phyloP scores from a whole-genome alignment of 176 grass and related monocot species.

The Cenchrus purpureus region DNA sequence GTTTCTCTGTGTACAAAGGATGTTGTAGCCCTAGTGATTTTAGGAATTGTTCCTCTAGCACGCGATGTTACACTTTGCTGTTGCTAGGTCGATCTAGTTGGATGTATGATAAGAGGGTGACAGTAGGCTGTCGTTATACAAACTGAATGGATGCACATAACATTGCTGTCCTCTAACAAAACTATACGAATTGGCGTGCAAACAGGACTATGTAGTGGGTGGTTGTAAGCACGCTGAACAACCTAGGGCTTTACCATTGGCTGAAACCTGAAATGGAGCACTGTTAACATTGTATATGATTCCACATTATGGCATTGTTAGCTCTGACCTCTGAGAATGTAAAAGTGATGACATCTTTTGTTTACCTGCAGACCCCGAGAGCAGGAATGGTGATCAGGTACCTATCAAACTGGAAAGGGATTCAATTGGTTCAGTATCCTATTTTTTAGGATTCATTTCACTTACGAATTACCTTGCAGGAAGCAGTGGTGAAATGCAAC shows the following conservation, averaged over 20 bases:
- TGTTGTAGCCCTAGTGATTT: slow-evolving; percentile 7
- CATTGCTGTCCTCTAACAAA: slow-evolving; percentile 22
- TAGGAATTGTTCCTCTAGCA: neutral
- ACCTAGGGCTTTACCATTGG: neutral
- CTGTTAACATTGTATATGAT: neutral
- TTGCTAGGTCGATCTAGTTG: neutral
- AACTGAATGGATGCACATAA: neutral
- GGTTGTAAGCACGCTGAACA: neutral
- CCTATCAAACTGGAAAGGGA: slow-evolving; percentile 5
- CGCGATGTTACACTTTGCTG: neutral
- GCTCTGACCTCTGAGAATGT: too few species aligned
- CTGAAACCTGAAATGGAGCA: neutral
- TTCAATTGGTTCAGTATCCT: neutral
- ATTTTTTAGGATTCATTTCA: slow-evolving; percentile 20
- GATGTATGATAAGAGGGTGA: neutral
- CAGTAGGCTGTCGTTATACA: neutral
- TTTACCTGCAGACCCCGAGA: slow-evolving; percentile 63
- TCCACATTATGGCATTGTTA: neutral
- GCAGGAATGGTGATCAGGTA: slow-evolving; percentile 64
- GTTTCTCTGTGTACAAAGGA: neutral
- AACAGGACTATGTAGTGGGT: slow-evolving; percentile 2
- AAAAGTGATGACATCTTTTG: slow-evolving; percentile 18
- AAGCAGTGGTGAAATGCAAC: slow-evolving; percentile 23
- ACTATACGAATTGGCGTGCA: neutral
- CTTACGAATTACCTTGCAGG: slow-evolving; percentile 52